A percentile compares a stretch with the other conserved stretches of the same genome.
Conservation (phyloP, 805 yeast genomes). For the Cyberlindnera misumaiensis region DNA sequence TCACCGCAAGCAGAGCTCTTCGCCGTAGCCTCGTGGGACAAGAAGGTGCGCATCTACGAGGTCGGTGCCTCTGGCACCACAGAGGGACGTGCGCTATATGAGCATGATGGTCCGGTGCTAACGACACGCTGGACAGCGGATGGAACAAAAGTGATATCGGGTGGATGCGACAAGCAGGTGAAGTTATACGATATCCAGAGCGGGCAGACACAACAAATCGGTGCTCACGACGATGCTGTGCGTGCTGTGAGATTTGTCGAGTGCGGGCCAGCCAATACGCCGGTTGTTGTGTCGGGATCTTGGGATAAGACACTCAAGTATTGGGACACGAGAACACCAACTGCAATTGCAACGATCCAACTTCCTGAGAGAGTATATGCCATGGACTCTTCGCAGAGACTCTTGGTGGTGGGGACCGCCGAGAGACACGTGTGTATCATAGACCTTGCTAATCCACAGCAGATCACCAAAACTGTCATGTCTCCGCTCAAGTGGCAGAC, state of each 20-base stretch:
- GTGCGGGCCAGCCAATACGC: constrained; percentile 76
- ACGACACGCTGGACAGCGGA: constrained; percentile 78
- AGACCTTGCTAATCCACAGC: constrained; percentile 77
- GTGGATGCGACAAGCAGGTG: constrained; percentile 88
- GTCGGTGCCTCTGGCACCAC: constrained; percentile 66
- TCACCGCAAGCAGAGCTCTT: constrained; percentile 79
- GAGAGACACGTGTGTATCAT: constrained; percentile 75
- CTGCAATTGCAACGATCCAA: constrained; percentile 72
- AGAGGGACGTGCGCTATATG: constrained; percentile 84
- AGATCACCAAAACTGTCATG: constrained; percentile 62
- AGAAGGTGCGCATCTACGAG: constrained; percentile 89
- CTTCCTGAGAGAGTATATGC: constrained; percentile 89
- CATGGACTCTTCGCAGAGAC: constrained; percentile 76
- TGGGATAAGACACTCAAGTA: constrained; percentile 95
- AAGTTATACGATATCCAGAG: constrained; percentile 74
- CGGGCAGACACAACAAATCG: constrained; percentile 80
- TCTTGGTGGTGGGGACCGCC: constrained; percentile 91
- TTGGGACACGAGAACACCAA: constrained; percentile 88
- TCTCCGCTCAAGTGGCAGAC: constrained; percentile 91
- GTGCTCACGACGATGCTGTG: constrained; percentile 80
- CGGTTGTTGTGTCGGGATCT: constrained; percentile 81
- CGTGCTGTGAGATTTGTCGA: constrained; percentile 67
- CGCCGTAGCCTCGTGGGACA: constrained; percentile 90
- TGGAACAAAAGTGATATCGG: constrained; percentile 81
- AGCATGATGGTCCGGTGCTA: constrained; percentile 85